These are phyloP conservation scores for Lepraria neglecta DNA, from an alignment of 495 filamentous ascomycete species.

Conservation along the genomic window DNA sequence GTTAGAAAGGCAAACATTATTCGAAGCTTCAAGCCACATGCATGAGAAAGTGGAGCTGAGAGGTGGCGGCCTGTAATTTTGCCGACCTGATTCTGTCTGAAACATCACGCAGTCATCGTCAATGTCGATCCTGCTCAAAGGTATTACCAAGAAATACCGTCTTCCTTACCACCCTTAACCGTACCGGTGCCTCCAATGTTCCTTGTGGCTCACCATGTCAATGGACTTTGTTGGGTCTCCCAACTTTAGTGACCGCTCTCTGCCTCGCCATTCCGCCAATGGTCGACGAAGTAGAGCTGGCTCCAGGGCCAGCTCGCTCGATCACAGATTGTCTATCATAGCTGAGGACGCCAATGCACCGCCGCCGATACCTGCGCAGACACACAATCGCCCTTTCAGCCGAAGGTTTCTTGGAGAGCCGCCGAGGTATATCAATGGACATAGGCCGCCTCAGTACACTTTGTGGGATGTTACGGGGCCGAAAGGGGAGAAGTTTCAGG, in stretches of 20 bases:
- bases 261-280: conserved; percentile 11
- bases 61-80: background rate
- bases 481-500: conserved; percentile 29
- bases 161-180: no score
- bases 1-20: background rate
- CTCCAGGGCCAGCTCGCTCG: conserved; percentile 21
- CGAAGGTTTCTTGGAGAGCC: conserved; percentile 28
- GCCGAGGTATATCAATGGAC: conserved; percentile 21
- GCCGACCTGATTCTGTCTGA: no score
- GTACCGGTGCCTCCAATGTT: background rate
- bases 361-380: conserved; percentile 5
- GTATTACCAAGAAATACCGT: background rate
- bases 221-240: conserved; percentile 11
- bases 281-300: conserved; percentile 10
- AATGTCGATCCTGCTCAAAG: conserved; percentile 7
- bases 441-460: conserved; percentile 23
- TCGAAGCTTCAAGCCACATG: background rate
- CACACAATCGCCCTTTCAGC: conserved; percentile 26
- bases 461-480: conserved; percentile 28
- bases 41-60: no score
- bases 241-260: background rate
- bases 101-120: background rate
- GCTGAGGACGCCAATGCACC: conserved; percentile 24
- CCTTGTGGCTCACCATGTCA: conserved; percentile 2
- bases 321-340: conserved; percentile 28